These are phyloP conservation scores for Basipetospora chlamydospora DNA, from an alignment of 2,329 filamentous ascomycete genomes.

Conservation along the genomic window DNA sequence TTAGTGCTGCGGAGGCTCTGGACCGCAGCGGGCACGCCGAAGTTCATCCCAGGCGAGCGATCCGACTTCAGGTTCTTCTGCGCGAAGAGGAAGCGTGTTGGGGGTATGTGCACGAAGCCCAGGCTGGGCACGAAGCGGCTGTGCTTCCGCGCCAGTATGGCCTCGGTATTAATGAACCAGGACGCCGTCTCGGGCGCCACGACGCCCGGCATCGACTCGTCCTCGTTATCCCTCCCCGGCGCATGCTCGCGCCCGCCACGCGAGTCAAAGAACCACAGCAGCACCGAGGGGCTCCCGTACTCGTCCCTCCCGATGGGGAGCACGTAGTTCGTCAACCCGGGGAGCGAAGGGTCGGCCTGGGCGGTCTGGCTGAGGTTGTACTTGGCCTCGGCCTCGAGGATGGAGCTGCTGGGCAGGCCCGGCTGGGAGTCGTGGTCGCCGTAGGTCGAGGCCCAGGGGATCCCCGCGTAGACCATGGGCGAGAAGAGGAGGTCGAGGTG, in stretches of 20 bases:
- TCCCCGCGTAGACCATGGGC: slow-evolving; percentile 37
- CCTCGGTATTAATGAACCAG: slow-evolving; percentile 26
- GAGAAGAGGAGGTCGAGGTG: slow-evolving; percentile 45
- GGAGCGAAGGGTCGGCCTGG: background rate
- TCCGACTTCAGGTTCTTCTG: slow-evolving; percentile 11
- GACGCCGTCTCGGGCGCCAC: slow-evolving; percentile 27
- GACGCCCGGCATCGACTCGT: slow-evolving; percentile 20
- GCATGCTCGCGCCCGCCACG: slow-evolving; percentile 34
- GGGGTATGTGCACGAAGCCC: slow-evolving; percentile 34
- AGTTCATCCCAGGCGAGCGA: slow-evolving; percentile 19
- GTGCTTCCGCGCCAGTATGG: slow-evolving; percentile 15
- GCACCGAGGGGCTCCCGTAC: slow-evolving; percentile 17
- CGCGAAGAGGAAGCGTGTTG: slow-evolving; percentile 14
- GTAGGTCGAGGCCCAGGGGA: slow-evolving; percentile 54
- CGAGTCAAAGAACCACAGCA: slow-evolving; percentile 63
- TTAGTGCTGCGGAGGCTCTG: too few relatives aligned
- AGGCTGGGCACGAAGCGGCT: slow-evolving; percentile 24
- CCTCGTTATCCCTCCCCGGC: slow-evolving; percentile 13
- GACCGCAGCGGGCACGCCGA: slow-evolving; percentile 13
- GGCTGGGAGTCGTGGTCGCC: slow-evolving; percentile 54
- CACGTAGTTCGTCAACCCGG: slow-evolving; percentile 33
- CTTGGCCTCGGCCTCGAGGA: slow-evolving; percentile 20
- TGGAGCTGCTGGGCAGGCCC: slow-evolving; percentile 35
- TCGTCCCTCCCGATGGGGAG: slow-evolving; percentile 20
- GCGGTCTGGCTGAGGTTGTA: slow-evolving; percentile 10